A percentile compares a stretch with the other conserved stretches of the same genome.
These are phyloP conservation scores for Magnolia changhungtana DNA, from an alignment of 164 flowering plant species.

Conservation along the genomic window DNA sequence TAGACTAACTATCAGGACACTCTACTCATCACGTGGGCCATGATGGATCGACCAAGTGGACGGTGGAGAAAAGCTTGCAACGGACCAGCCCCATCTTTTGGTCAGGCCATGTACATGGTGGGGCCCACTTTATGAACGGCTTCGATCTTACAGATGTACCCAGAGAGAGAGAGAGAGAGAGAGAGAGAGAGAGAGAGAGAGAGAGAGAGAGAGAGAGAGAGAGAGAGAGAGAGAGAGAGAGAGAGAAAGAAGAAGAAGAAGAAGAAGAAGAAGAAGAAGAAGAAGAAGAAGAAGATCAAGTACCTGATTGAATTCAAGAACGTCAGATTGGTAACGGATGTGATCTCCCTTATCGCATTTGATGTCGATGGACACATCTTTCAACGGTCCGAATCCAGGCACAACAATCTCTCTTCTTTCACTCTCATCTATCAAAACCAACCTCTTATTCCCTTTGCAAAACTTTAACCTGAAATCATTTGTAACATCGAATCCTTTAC, in stretches of 20 bases:
- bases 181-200: too few species aligned
- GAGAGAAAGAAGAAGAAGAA: background rate
- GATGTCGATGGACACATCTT: slow-evolving; percentile 53
- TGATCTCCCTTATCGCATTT: slow-evolving; percentile 85
- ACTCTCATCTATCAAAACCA: slow-evolving; percentile 49
- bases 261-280: background rate
- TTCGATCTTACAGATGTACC: background rate
- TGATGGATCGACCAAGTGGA: too few species aligned
- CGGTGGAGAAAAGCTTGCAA: too few species aligned
- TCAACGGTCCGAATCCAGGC: slow-evolving; percentile 47
- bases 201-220: too few species aligned
- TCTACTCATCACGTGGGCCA: too few species aligned
- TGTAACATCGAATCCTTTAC: slow-evolving; percentile 77
- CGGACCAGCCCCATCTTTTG: too few species aligned
- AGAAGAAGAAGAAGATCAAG: background rate
- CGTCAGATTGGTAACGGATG: slow-evolving; percentile 59
- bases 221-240: background rate
- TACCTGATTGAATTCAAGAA: slow-evolving; percentile 76
- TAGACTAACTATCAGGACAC: too few species aligned
- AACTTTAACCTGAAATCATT: slow-evolving; percentile 71
- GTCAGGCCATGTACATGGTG: too few species aligned
- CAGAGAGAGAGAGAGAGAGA: background rate
- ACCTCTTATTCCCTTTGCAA: slow-evolving; percentile 60
- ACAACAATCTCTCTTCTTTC: slow-evolving; percentile 39
- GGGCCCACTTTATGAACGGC: too few species aligned